Evolutionary conservation across 176 grass and related monocot species (phyloP).

Genomic region (Pontederia paniculata): DNA sequence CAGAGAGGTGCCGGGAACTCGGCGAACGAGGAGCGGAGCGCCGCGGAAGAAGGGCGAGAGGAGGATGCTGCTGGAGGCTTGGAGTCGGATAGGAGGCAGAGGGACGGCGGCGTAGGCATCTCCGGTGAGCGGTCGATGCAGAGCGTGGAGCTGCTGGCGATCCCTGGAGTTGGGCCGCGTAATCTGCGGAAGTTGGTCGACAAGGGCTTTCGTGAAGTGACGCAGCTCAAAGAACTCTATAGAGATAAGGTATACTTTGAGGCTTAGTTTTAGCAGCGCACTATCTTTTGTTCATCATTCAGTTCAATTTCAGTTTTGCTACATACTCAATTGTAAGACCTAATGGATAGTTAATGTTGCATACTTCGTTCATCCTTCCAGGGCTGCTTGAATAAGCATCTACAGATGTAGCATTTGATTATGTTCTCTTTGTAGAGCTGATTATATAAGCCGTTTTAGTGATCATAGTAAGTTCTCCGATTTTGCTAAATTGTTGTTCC

Average conservation of each 20-base stretch:
- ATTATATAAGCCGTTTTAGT: background rate
- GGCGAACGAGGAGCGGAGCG: background rate
- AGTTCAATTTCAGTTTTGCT: too few species aligned
- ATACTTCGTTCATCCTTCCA: too few species aligned
- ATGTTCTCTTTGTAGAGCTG: too few species aligned
- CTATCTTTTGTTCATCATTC: too few species aligned
- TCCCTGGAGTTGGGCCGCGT: conserved; percentile 62
- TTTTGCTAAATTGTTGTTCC: background rate
- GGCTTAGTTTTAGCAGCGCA: background rate
- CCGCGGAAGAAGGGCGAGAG: too few species aligned
- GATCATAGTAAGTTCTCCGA: background rate
- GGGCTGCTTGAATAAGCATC: too few species aligned
- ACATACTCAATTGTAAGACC: too few species aligned
- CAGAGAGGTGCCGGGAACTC: conserved; percentile 7
- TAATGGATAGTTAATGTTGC: too few species aligned
- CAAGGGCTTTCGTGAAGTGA: conserved; percentile 65
- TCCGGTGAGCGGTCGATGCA: conserved; percentile 17
- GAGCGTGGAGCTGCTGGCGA: conserved; percentile 60
- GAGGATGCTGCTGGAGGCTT: too few species aligned
- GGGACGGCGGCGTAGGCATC: conserved; percentile 17
- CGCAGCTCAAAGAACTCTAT: conserved; percentile 84
- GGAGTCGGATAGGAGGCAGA: conserved; percentile 32
- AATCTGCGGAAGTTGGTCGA: conserved; percentile 81
- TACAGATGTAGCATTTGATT: too few species aligned
- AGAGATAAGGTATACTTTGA: conserved; percentile 49